Conservation (phyloP, 345 rosid species). For the Trapa incisa region DNA sequence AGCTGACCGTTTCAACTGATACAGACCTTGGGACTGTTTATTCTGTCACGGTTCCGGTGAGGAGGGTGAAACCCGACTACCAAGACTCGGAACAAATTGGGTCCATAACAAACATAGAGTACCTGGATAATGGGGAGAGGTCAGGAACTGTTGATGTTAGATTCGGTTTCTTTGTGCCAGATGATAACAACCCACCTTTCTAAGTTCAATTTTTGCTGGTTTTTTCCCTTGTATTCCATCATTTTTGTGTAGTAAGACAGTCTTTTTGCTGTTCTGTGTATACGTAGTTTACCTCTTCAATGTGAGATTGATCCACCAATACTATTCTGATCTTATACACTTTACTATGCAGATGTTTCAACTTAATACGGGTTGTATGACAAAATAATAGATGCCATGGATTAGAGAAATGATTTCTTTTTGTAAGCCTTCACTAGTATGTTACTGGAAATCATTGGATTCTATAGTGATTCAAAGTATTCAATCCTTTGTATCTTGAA, state of each 20-base stretch:
- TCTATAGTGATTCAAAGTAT: too few relatives aligned
- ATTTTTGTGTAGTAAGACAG: neutral
- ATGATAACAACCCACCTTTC: conserved; percentile 23
- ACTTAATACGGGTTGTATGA: too few relatives aligned
- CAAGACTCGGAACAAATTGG: conserved; percentile 52
- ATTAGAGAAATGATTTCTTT: too few relatives aligned
- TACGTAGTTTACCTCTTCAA: conserved; percentile 3
- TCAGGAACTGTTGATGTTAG: conserved; percentile 83
- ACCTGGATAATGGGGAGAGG: conserved; percentile 50
- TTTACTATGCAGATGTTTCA: too few relatives aligned
- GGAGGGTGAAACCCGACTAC: conserved; percentile 81
- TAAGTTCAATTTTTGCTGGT: conserved; percentile 4
- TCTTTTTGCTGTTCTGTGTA: conserved; percentile 21
- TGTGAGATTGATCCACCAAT: too few relatives aligned
- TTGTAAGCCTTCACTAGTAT: too few relatives aligned
- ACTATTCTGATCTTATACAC: too few relatives aligned
- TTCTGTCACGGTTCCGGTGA: conserved; percentile 87
- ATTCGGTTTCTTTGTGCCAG: conserved; percentile 85
- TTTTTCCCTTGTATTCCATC: neutral
- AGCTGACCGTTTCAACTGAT: conserved; percentile 73
- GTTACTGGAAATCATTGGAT: too few relatives aligned
- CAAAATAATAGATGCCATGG: too few relatives aligned
- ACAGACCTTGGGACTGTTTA: conserved; percentile 79
- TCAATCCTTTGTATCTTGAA: too few relatives aligned
- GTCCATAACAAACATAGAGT: conserved; percentile 56